A percentile compares a stretch with the other conserved stretches of the same genome.
Evolutionary conservation across 345 rosid genomes (phyloP).

Genomic region (Carallia brachiata): DNA sequence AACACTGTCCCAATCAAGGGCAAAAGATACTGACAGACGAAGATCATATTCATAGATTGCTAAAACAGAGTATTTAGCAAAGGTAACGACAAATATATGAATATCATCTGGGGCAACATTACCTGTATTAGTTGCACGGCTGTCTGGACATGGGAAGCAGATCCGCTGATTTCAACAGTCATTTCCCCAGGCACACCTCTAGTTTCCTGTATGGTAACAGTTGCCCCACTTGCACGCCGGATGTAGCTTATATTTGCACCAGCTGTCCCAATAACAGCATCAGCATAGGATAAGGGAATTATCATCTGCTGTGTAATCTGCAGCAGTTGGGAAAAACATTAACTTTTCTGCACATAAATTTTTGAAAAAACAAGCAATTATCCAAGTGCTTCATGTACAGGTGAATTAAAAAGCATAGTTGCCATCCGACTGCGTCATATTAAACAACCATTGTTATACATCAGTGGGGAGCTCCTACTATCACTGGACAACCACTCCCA

Average conservation of each 20-base stretch:
- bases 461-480: no score
- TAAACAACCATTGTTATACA: no score
- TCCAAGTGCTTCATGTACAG: background rate
- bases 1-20: no score
- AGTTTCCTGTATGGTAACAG: conserved; percentile 93
- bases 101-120: conserved; percentile 9
- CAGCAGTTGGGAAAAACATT: background rate
- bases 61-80: no score
- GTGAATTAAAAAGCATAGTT: no score
- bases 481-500: no score
- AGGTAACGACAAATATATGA: no score
- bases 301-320: conserved; percentile 94
- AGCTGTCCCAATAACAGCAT: conserved; percentile 96
- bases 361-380: no score
- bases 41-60: no score
- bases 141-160: conserved; percentile 93
- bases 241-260: conserved; percentile 96
- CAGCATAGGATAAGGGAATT: conserved; percentile 86
- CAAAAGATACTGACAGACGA: no score
- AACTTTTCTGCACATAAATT: no score
- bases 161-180: conserved; percentile 98
- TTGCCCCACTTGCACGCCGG: conserved; percentile 95
- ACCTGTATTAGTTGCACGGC: conserved; percentile 97
- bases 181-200: conserved; percentile 96
- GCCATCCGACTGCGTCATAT: no score